Conservation (phyloP, 108 stramenopile genomes). For the Cyclotella baltica region DNA sequence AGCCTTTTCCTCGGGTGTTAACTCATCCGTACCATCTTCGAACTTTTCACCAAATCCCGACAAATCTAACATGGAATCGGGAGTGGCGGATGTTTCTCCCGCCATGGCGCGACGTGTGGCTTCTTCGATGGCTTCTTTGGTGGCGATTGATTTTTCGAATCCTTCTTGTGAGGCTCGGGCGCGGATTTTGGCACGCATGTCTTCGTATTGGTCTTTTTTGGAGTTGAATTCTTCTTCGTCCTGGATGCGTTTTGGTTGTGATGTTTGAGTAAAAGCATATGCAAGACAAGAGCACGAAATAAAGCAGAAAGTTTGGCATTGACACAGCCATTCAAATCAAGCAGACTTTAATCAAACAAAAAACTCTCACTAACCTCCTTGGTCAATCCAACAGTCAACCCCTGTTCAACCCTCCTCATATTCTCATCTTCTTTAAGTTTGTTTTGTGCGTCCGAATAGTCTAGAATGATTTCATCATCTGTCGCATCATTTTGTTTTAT, state of each 20-base stretch:
- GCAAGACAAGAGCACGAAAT: not conserved
- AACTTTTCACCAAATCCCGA: slow-evolving; percentile 62
- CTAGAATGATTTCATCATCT: slow-evolving; percentile 41
- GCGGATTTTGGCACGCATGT: slow-evolving; percentile 72
- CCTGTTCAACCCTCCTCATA: slow-evolving; percentile 45
- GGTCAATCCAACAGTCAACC: slow-evolving; percentile 41
- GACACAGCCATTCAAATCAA: not conserved
- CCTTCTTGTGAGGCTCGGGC: slow-evolving; percentile 69
- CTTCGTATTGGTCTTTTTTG: slow-evolving; percentile 57
- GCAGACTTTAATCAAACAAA: not conserved
- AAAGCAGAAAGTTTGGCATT: not conserved
- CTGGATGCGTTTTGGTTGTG: slow-evolving; percentile 1
- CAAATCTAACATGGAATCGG: slow-evolving; percentile 64
- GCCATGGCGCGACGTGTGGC: slow-evolving; percentile 64
- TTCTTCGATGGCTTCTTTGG: slow-evolving; percentile 65
- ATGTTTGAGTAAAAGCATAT: not conserved
- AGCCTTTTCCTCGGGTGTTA: slow-evolving; percentile 79
- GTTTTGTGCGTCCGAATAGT: slow-evolving; percentile 48
- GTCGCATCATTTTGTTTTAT: not conserved
- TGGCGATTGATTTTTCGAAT: slow-evolving; percentile 71
- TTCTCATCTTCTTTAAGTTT: slow-evolving; percentile 54
- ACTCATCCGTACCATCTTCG: slow-evolving; percentile 74
- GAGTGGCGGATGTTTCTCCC: slow-evolving; percentile 41
- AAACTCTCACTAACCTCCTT: slow-evolving; percentile 40
- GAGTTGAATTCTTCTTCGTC: slow-evolving; percentile 57